Base-by-base conservation (phyloP, 176 grass and related monocot species). In the Carex cristatella region DNA sequence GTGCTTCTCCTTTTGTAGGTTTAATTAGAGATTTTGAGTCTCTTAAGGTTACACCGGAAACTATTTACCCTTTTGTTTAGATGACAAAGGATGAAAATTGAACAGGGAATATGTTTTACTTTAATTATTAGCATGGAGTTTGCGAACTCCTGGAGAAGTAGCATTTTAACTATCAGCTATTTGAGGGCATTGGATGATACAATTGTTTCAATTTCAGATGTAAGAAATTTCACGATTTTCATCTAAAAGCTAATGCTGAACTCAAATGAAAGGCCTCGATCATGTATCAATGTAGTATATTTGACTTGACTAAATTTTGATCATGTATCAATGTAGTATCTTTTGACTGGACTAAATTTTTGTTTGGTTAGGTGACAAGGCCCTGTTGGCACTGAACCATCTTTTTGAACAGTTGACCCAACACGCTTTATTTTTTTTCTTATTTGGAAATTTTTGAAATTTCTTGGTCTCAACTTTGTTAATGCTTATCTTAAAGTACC, bases 401-500 rank as follows among this genome's bases (percentile, higher is more conserved):
- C 18, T 74, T 53, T 53, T 53, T 44, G 4, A 53, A 74, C 18
- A 1, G 10, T 51, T 28, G 44, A 28, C 44, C 28, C 3, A 51
- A 51, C 4, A 16, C 18, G 16, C 1, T 72, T 72, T 44, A n/a
- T 19, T 28, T 0, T 13, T 74, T 1, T 0, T 4, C 46, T 37
- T 68, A 35, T 46, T 33, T 79, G 27, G 11, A 12, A 55, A 33
- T 18, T 79, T 55, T 55, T 59, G 76, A 37, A 57, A 55, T 19
- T 19, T 44, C 18, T 72, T 44, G 37, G 69, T 72, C 15, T 44
- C 76, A 28, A 58, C 27, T 3, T 16, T 33, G 49, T 46, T 81
- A 42, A 7, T 64, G 58, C 33, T 63, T 46, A 81, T 81, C 59
- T 81, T 79, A 30, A 78, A 61, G 30, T 80, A 80, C 55, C 77